Evolutionary conservation across 306 rosid species (phyloP), one percentile per base, ranked within the genome.

Genomic region (Corylus heterophylla): DNA sequence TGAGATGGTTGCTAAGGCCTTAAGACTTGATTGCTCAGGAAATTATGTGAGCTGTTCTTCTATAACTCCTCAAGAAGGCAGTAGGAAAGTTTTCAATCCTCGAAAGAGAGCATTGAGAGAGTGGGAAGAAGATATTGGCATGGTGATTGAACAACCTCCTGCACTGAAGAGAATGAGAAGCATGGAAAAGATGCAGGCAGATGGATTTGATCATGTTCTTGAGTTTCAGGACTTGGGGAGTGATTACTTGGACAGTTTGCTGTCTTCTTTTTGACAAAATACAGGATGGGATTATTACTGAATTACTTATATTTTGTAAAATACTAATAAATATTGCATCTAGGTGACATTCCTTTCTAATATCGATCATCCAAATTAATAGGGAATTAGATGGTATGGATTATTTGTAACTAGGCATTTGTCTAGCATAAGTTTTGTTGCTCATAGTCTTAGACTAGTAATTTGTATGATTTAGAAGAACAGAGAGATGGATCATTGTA

Each of bases 181-280:
- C 80, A 74, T 69, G 77, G 88, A 72, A 59, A 66, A 87, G 44
- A 76, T 80, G 78, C 37, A 83, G 12, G 85, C 50, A 12, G 42
- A 82, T 78, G 88, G 88, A 67, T 69, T 75, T 16, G 92, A 85
- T 83, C 45, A 42, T 42, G 91, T 82, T 42, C 56, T 94, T 73
- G 97, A 84, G 81, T 92, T 94, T 80, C 92, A 90, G 78, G 98
- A 94, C 75, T 69, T 92, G 74, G 98, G 98, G 76, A 92, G 81
- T 88, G 98, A 90, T 76, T 90, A 81, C 42, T 87, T 94, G 90
- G 98, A 94, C 73, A 88, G 74, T 82, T 90, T 94, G 85, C 68
- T 92, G 70, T 87, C 97, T 78, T 83, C 92, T 61, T 78, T 85
- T 80, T 92, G 89, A 92, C 68, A 59, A 42, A 61, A 62, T 39